Percentiles rank a stretch among this genome's conserved stretches.
Conservation (phyloP, 2,329 filamentous ascomycete genomes). For the Fusarium agapanthi region DNA sequence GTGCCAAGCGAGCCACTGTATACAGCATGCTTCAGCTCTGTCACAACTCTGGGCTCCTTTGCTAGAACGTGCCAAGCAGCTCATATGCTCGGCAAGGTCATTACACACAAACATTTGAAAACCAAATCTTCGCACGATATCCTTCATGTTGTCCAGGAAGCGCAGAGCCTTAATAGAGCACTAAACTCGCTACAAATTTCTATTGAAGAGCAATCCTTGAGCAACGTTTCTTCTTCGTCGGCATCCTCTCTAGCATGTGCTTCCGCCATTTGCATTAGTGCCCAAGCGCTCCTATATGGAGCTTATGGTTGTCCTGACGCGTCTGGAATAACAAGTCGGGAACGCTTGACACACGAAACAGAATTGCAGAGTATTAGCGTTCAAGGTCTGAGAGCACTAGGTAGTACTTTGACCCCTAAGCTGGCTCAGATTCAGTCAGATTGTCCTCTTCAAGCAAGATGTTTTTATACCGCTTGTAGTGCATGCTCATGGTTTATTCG, state of each 20-base stretch:
- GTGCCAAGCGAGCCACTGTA: conserved; percentile 3
- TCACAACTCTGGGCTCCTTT: not conserved
- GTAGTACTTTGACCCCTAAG: not conserved
- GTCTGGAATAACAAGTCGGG: not conserved
- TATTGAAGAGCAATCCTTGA: not conserved
- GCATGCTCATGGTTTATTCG: conserved; percentile 13
- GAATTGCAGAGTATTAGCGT: conserved; percentile 5
- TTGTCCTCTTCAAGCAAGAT: not conserved
- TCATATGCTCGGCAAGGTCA: conserved; percentile 3
- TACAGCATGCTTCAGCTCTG: not conserved
- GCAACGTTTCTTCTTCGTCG: not conserved
- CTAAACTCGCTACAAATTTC: not conserved
- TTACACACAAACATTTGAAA: not conserved
- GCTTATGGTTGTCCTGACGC: conserved; percentile 3
- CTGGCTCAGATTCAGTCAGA: not conserved
- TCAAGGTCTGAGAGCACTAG: not conserved
- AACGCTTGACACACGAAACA: conserved; percentile 1
- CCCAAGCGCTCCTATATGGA: not conserved
- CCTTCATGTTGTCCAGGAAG: not conserved
- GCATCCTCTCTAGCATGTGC: not conserved
- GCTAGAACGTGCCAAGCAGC: conserved; percentile 5
- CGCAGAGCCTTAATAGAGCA: not conserved
- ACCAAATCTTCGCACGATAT: not conserved
- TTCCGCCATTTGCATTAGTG: not conserved
- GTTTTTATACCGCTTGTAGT: not conserved